Percentiles rank a stretch among this genome's conserved stretches.
phyloP scores from a whole-genome alignment of 768 basidiomycete genomes.

The Hysterangium stoloniferum region DNA sequence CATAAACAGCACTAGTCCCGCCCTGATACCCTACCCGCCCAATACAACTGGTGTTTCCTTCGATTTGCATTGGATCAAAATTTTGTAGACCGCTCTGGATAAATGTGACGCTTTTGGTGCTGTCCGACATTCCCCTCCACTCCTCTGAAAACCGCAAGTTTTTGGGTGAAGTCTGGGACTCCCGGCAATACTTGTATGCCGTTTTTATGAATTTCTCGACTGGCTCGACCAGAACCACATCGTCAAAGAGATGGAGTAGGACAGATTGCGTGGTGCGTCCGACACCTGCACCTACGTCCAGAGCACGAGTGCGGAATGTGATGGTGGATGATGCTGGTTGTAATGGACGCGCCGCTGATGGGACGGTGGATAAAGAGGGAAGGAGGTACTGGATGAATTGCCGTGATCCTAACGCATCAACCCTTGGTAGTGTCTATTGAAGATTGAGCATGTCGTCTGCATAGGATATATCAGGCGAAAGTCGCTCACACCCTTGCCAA shows the following conservation, averaged over 20 bases:
- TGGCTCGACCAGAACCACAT: conserved; percentile 88
- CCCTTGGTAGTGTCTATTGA: conserved; percentile 70
- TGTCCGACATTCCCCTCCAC: conserved; percentile 65
- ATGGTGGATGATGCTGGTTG: conserved; percentile 16
- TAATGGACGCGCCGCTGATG: conserved; percentile 60
- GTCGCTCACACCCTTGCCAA: conserved; percentile 29
- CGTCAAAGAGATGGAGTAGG: conserved; percentile 79
- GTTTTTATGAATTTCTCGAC: conserved; percentile 69
- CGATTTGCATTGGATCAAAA: conserved; percentile 59
- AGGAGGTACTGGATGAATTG: conserved; percentile 77
- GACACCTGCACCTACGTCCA: conserved; percentile 93
- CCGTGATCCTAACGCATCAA: conserved; percentile 87
- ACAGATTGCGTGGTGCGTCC: conserved; percentile 87
- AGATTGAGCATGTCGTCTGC: not conserved
- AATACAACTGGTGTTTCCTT: conserved; percentile 37
- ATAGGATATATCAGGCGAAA: conserved; percentile 11
- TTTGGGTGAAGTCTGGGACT: not conserved
- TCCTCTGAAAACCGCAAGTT: not conserved
- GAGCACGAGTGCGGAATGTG: conserved; percentile 53
- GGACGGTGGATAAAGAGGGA: conserved; percentile 70
- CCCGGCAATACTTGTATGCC: conserved; percentile 34
- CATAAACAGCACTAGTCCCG: conserved; percentile 57
- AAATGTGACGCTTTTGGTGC: conserved; percentile 67
- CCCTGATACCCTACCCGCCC: conserved; percentile 58
- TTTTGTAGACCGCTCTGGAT: conserved; percentile 73